Evolutionary conservation across 1,139 yeast species (phyloP).

Genomic region (Pichia sp.): DNA sequence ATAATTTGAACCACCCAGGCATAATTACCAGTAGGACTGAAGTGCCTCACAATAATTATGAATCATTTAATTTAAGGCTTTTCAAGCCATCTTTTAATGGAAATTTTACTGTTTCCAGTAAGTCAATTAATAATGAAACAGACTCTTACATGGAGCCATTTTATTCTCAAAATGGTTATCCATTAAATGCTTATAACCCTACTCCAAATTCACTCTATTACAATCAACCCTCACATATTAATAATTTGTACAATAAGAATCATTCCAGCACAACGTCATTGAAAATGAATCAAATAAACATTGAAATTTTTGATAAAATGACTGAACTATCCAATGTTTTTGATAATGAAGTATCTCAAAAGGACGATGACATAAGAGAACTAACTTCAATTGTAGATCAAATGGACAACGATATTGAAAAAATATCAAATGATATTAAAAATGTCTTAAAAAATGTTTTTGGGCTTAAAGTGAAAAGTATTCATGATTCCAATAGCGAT

Average conservation of each 20-base stretch:
- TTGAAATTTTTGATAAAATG: constrained; percentile 39
- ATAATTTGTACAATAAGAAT: not conserved
- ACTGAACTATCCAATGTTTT: constrained; percentile 50
- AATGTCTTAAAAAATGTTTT: constrained; percentile 11
- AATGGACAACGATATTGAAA: constrained; percentile 26
- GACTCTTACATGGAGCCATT: constrained; percentile 12
- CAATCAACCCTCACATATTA: constrained; percentile 2
- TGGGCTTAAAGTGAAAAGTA: constrained; percentile 2
- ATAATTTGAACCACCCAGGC: constrained; percentile 13
- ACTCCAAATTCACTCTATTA: not conserved
- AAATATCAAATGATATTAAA: constrained; percentile 20
- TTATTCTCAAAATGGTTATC: not conserved
- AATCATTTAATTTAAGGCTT: constrained; percentile 13
- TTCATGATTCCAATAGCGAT: not conserved
- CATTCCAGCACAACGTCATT: constrained; percentile 22
- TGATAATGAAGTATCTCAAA: constrained; percentile 45
- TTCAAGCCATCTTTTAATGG: constrained; percentile 13
- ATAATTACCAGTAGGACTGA: not conserved
- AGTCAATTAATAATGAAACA: not conserved
- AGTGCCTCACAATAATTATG: not conserved
- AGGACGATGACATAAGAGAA: constrained; percentile 35
- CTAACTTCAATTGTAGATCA: constrained; percentile 23
- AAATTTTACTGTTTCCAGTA: not conserved
- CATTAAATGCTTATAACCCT: not conserved
- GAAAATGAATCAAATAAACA: constrained; percentile 41